Evolutionary conservation across 345 rosid species (phyloP), one percentile per base, ranked within the genome.

Genomic region (Erucastrum elatum): DNA sequence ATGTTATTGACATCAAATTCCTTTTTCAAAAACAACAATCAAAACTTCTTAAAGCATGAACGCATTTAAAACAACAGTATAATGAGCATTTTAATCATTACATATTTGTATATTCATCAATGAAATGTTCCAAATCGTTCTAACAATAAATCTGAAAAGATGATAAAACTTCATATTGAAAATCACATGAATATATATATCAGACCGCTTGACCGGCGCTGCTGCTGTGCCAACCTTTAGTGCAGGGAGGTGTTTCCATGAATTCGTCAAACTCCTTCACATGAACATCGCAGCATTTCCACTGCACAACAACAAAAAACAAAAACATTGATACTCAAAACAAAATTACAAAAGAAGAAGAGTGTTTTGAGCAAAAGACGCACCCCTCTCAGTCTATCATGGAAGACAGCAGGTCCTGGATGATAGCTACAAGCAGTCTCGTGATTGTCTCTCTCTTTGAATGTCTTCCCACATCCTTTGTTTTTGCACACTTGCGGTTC

Each of bases 241-340:
- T 13, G 81, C 98, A 96, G 0, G 99, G 94, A 9, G 97, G 91
- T 81, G 91, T 93, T 56, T 79, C 81, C 91, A 96, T 86, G 86
- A 96, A 96, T 82, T 93, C 99, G 41, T 96, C 98, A 27, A 96
- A 96, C 84, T 96, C 99, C 76, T 93, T 89, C 15, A 88, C 98
- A 31, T 89, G 92, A 66, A 89, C 77, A 74, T 90, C 88, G 41
- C 99, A 93, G 84, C 99, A 96, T 80, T 93, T 89, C 99, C 99
- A 96, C 98, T 95, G 87, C 79, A 81, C 84, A 76, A 33, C 35
- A 4, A 5, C 44, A 2, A 7, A n/a, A n/a, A 29, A 29, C 30
- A 61, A 30, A 30, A 30, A 29, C 27, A 29, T 29, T 46, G 11
- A 17, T 46, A 29, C 11, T 30, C 64, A 66, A 58, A 56, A 37